Percentiles rank a stretch among this genome's conserved stretches.
Evolutionary conservation across 2,329 filamentous ascomycete genomes (phyloP).

Genomic region (Claviceps maximensis): DNA sequence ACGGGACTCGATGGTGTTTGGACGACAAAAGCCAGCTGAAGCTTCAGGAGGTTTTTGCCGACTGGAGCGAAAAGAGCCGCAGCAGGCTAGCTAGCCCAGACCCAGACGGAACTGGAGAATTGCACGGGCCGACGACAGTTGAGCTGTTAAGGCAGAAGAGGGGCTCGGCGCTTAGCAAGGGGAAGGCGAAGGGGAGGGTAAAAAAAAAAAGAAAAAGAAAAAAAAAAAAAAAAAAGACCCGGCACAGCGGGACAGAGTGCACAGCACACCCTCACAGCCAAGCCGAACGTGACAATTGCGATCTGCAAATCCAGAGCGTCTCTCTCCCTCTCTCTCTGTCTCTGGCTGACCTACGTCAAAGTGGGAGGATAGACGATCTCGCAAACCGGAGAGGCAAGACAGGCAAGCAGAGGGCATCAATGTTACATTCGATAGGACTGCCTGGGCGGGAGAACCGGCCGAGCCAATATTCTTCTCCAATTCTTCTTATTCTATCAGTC

Average conservation of each 20-base stretch:
- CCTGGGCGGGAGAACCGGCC: neutral
- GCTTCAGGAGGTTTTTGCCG: slow-evolving; percentile 17
- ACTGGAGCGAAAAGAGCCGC: slow-evolving; percentile 13
- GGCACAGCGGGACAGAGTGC: neutral
- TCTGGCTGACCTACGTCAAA: neutral
- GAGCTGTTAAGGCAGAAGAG: neutral
- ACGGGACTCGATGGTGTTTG: slow-evolving; percentile 13
- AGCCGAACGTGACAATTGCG: too few species aligned
- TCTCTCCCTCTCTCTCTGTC: too few species aligned
- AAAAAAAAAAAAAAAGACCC: neutral
- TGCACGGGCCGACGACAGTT: slow-evolving; percentile 7
- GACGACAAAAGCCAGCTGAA: slow-evolving; percentile 9
- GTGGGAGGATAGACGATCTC: neutral
- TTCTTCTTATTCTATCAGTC: neutral
- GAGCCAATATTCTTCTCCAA: too few species aligned
- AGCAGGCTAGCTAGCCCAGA: slow-evolving; percentile 8
- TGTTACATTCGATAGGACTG: too few species aligned
- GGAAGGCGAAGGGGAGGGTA: neutral
- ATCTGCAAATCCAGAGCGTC: neutral
- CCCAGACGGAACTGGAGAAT: slow-evolving; percentile 10
- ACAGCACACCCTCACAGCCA: neutral
- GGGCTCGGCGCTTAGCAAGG: neutral
- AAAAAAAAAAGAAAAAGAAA: neutral
- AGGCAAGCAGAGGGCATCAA: neutral
- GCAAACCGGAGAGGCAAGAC: neutral